Base-by-base conservation (phyloP, 176 grass and related monocot genomes). In the Zoysia pacifica region DNA sequence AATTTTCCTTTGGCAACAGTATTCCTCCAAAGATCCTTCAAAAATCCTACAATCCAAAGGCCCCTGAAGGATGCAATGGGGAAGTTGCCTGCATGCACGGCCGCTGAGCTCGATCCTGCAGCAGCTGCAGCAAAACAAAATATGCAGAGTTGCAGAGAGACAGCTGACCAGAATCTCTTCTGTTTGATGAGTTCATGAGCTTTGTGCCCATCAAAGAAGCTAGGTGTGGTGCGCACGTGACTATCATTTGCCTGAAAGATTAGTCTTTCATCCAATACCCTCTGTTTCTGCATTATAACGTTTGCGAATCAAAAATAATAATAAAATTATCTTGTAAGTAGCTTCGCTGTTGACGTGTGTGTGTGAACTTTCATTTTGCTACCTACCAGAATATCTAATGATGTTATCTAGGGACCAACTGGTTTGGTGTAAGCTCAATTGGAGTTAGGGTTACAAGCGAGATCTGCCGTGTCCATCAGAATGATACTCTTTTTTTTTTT, bases 201-300 rank as follows among this genome's bases (percentile, higher is more conserved):
- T 3, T 1, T 47, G 5, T 7, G 10, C 36, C 52, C 36, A 28
- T 3, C 37, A 67, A 79, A 67, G 37, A 19, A 62, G 62, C 28
- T 72, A 52, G 79, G 79, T 63, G 28, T 72, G 8, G 37, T 65
- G 79, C 18, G 36, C 47, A 53, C 65, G 58, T 63, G 59, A 36
- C 47, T 52, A 16, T 10, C 58, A 63, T 82, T 50, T 16, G 47
- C 42, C 11, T 2, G 18, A 8, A 51, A 4, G 55, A 14, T 53
- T 11, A 19, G 2, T 40, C 9, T 3, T 15, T 2, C 5, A 14
- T 0, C 20, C 64, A 60, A 5, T 5, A 16, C 64, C 47, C 53
- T 74, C 8, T 42, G 56, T 19, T 42, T n/a, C 15, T 11, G 15
- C 19, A 18, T 45, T 54, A n/a, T n/a, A n/a, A 20, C 2, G 47